These are phyloP conservation scores for Ophiostoma quercus DNA, from an alignment of 2,329 filamentous ascomycete genomes.

Conservation along the genomic window DNA sequence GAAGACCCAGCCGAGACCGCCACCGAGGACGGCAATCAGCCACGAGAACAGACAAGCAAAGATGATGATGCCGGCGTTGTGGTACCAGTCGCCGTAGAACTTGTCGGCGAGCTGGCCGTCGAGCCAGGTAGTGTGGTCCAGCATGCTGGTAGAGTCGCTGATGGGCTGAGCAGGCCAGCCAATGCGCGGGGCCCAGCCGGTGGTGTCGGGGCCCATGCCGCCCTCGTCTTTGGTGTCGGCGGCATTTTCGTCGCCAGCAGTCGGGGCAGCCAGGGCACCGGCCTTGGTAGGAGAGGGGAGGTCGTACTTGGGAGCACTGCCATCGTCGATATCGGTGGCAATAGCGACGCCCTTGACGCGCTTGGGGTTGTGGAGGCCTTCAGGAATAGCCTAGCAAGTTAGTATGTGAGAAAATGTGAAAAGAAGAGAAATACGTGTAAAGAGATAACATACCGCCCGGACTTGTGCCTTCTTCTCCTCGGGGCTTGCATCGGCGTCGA, in stretches of 20 bases:
- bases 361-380: slow-evolving; percentile 55
- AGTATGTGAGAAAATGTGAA: slow-evolving; percentile 10
- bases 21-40: slow-evolving; percentile 82
- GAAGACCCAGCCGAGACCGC: slow-evolving; percentile 87
- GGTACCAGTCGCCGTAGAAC: slow-evolving; percentile 97
- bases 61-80: slow-evolving; percentile 89
- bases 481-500: slow-evolving; percentile 76
- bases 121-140: slow-evolving; percentile 83
- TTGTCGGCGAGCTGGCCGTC: slow-evolving; percentile 81
- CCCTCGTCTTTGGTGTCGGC: slow-evolving; percentile 48
- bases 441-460: slow-evolving; percentile 56
- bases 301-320: slow-evolving; percentile 64
- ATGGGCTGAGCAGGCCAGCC: slow-evolving; percentile 59
- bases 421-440: neutral
- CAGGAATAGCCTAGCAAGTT: slow-evolving; percentile 51
- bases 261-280: slow-evolving; percentile 49
- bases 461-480: slow-evolving; percentile 81
- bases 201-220: slow-evolving; percentile 47
- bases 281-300: slow-evolving; percentile 69
- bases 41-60: slow-evolving; percentile 89
- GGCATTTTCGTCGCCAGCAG: slow-evolving; percentile 42
- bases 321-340: slow-evolving; percentile 73
- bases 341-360: slow-evolving; percentile 62
- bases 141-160: slow-evolving; percentile 59
- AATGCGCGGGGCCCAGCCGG: slow-evolving; percentile 86